These are phyloP conservation scores for Talaromyces rugulosus DNA, from an alignment of 2,329 filamentous ascomycete genomes.

Conservation along the genomic window DNA sequence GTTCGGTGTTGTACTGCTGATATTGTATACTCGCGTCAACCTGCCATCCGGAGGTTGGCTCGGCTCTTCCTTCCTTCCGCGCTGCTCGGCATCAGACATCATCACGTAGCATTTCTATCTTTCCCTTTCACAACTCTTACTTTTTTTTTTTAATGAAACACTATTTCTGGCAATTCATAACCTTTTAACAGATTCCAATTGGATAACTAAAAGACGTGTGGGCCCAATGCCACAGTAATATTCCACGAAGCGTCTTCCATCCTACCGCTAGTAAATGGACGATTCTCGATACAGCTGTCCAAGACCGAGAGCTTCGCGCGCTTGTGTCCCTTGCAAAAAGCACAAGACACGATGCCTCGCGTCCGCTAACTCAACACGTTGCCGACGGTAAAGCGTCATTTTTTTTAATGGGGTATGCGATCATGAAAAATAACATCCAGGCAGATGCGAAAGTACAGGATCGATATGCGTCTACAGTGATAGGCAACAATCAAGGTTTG, in stretches of 20 bases:
- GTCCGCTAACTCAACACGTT: conserved; percentile 2
- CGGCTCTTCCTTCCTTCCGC: conserved; percentile 9
- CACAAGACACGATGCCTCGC: conserved; percentile 12
- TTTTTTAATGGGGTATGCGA: not conserved
- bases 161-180: not conserved
- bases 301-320: conserved; percentile 7
- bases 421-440: not conserved
- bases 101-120: not conserved
- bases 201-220: not conserved
- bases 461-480: conserved; percentile 3
- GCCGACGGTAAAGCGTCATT: conserved; percentile 7
- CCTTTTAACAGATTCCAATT: not conserved
- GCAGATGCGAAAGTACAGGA: conserved; percentile 7
- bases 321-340: conserved; percentile 7
- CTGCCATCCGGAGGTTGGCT: conserved; percentile 6
- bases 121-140: too few species aligned
- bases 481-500: not conserved
- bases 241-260: not conserved
- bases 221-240: not conserved
- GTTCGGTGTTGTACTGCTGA: not conserved
- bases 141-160: not conserved
- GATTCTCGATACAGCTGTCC: conserved; percentile 6
- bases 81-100: not conserved
- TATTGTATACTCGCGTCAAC: conserved; percentile 1
- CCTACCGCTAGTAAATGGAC: not conserved